These are phyloP conservation scores for Auricularia sp. DNA, from an alignment of 768 basidiomycete genomes.

Conservation along the genomic window DNA sequence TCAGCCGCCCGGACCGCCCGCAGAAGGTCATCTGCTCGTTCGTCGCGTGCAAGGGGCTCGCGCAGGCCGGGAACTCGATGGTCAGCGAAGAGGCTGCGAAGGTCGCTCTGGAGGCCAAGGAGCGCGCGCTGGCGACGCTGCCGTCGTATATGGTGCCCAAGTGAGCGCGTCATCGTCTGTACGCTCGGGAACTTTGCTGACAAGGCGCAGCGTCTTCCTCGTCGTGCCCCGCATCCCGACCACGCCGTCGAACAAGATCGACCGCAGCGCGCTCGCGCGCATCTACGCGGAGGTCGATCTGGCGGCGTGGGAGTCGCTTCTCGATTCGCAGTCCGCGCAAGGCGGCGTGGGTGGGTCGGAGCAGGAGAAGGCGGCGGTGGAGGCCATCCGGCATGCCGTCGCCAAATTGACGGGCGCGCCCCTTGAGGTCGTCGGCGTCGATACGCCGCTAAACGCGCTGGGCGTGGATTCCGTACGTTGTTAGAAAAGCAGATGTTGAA, in stretches of 20 bases:
- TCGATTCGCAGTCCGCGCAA: neutral
- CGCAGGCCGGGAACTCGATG: neutral
- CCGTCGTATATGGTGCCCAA: constrained; percentile 1
- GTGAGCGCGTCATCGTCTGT: neutral
- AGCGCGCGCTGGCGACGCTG: neutral
- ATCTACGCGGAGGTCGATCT: neutral
- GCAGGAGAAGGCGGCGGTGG: neutral
- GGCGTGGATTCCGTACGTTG: neutral
- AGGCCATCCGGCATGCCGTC: neutral
- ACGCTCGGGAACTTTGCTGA: neutral
- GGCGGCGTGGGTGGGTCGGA: neutral
- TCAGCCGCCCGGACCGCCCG: neutral
- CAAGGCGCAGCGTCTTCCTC: neutral
- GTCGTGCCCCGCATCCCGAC: constrained; percentile 1
- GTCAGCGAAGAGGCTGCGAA: neutral
- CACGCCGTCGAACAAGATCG: constrained; percentile 1
- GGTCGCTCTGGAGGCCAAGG: neutral
- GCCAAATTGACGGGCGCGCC: neutral
- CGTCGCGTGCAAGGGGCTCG: neutral
- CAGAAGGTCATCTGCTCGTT: constrained; percentile 1
- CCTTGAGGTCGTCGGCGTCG: neutral
- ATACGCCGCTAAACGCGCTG: neutral
- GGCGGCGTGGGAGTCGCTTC: neutral
- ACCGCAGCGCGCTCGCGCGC: neutral
- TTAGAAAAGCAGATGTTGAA: no score